Percentiles rank a stretch among this genome's conserved stretches.
Conservation (phyloP, 257 asterid genomes). For the Nicotiana benthamiana region DNA sequence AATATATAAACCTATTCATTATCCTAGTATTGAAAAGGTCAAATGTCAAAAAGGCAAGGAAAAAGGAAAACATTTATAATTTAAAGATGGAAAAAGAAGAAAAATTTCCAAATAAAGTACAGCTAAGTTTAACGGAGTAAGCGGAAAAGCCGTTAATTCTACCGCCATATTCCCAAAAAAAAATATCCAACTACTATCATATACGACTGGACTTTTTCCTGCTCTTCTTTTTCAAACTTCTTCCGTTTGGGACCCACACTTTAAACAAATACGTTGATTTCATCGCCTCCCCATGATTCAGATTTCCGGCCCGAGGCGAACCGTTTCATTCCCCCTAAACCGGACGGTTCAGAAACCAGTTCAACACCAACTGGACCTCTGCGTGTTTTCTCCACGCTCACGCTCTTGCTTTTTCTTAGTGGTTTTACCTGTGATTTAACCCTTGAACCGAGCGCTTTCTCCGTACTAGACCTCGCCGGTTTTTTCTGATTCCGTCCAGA, state of each 20-base stretch:
- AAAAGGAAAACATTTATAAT: too few relatives aligned
- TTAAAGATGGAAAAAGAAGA: too few relatives aligned
- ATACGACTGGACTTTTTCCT: neutral
- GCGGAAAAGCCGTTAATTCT: neutral
- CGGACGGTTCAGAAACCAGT: constrained; percentile 19
- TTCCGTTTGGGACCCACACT: neutral
- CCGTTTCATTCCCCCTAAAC: constrained; percentile 41
- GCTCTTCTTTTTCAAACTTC: neutral
- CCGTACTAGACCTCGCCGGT: constrained; percentile 22
- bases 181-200: neutral
- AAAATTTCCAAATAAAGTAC: too few relatives aligned
- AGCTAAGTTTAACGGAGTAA: neutral
- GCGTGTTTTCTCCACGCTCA: constrained; percentile 3
- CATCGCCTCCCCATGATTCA: constrained; percentile 16
- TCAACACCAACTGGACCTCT: constrained; percentile 11
- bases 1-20: neutral
- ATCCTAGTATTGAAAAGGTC: neutral
- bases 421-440: constrained; percentile 21
- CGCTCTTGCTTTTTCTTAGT: constrained; percentile 18
- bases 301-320: constrained; percentile 37
- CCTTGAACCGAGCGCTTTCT: constrained; percentile 18
- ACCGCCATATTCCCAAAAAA: neutral
- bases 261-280: constrained; percentile 15
- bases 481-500: constrained; percentile 23
- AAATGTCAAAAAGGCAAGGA: neutral